Base-by-base conservation (phyloP, 1,139 yeast species). In the Suhomyces anneliseae region DNA sequence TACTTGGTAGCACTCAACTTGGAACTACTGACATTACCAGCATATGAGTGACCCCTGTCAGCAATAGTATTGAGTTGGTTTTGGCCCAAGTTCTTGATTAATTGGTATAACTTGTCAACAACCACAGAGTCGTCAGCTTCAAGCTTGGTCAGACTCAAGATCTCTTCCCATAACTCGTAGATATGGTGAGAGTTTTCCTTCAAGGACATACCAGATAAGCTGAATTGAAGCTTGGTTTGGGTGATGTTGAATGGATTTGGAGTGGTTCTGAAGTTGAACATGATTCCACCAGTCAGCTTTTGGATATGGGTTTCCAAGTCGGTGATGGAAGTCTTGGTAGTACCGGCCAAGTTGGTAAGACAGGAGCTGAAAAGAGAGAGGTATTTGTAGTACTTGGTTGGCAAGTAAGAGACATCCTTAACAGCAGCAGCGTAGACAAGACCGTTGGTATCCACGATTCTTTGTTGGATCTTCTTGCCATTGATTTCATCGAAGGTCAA, bases 31-130 rank as follows among this genome's bases (percentile, higher is more conserved):
- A 72, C 81, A 6, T 83, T 76, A 54, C 83, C 78, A 2, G 98
- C 97, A 66, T 78, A 92, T 2, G 86, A 74, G 61, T 93, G 98
- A 1, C 99, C 99, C 43, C 87, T 74, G 51, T 92, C 95, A 7
- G 97, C 93, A 44, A 90, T 79, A 9, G 78, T 74, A 57, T 90
- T 84, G 55, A 90, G 72, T 58, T 88, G 90, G 57, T 90, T 92
- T 38, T 92, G 87, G 0, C 89, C 87, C 61, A 85, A 67, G 44
- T 85, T 80, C 57, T 86, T 87, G 39, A 95, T 81, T 54, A 93
- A 72, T 1, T 89, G 83, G 52, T 81, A 74, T 49, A 93, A 72
- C 59, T 92, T 93, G 44, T 85, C 86, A 46, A 83, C 71, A 42
- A 87, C 87, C 27, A 70, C 76, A 19, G 71, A 72, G 37, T 68